Evolutionary conservation across 1,139 yeast genomes (phyloP).

Genomic region (Geotrichum phurueaensis): DNA sequence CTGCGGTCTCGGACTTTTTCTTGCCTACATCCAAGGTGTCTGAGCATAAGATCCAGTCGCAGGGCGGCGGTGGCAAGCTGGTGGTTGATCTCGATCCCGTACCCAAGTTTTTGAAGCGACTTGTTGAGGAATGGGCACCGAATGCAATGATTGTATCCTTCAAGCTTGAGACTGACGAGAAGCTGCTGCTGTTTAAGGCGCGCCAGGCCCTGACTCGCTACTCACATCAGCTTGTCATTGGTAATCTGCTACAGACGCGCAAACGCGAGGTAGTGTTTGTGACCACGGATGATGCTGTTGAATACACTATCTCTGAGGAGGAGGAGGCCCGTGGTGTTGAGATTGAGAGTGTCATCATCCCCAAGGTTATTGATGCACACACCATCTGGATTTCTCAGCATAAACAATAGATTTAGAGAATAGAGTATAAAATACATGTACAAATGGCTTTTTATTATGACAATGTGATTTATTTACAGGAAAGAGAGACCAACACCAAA

Average conservation of each 20-base stretch:
- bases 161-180: slow-evolving; percentile 82
- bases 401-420: neutral
- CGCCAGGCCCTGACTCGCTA: slow-evolving; percentile 71
- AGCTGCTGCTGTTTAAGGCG: slow-evolving; percentile 68
- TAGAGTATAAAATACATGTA: neutral
- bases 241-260: slow-evolving; percentile 83
- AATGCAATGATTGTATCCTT: slow-evolving; percentile 91
- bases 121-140: slow-evolving; percentile 94
- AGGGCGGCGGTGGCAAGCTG: slow-evolving; percentile 52
- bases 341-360: slow-evolving; percentile 75
- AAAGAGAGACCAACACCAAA: slow-evolving; percentile 89
- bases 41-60: slow-evolving; percentile 89
- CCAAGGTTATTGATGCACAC: slow-evolving; percentile 63
- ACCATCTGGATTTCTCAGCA: slow-evolving; percentile 46
- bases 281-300: slow-evolving; percentile 42
- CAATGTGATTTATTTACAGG: slow-evolving; percentile 39
- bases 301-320: slow-evolving; percentile 49
- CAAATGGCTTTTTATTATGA: neutral
- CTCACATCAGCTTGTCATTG: slow-evolving; percentile 90
- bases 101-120: slow-evolving; percentile 81
- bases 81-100: slow-evolving; percentile 89
- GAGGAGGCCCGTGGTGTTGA: slow-evolving; percentile 41
- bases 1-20: slow-evolving; percentile 96
- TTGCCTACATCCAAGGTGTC: slow-evolving; percentile 81
- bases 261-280: slow-evolving; percentile 87